Evolutionary conservation across 2,329 filamentous ascomycete genomes (phyloP).

Genomic region (Cladosporium sp.): DNA sequence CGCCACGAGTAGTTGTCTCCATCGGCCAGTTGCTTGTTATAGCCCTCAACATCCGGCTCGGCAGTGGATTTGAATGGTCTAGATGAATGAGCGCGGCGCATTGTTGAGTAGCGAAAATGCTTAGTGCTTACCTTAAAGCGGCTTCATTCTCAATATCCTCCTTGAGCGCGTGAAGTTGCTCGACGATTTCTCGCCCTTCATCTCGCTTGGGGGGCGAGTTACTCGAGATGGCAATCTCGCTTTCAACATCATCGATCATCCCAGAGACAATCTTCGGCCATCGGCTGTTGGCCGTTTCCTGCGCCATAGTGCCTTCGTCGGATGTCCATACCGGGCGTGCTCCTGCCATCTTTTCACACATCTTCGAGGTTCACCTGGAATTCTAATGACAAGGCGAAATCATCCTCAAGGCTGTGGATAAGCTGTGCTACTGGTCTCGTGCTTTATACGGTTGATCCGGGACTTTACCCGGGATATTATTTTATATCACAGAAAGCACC

Average conservation of each 20-base stretch:
- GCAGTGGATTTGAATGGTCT: slow-evolving; percentile 1
- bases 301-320: slow-evolving; percentile 15
- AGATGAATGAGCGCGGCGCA: background rate
- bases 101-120: background rate
- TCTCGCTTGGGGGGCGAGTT: background rate
- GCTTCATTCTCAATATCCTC: background rate
- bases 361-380: background rate
- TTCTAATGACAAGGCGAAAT: slow-evolving; percentile 1
- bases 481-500: background rate
- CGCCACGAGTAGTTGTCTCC: slow-evolving; percentile 77
- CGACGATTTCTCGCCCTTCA: slow-evolving; percentile 3
- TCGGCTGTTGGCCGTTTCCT: slow-evolving; percentile 12
- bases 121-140: slow-evolving; percentile 1
- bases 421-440: slow-evolving; percentile 2
- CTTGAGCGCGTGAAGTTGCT: slow-evolving; percentile 1
- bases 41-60: slow-evolving; percentile 65
- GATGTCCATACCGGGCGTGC: slow-evolving; percentile 15
- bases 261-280: slow-evolving; percentile 9
- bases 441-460: slow-evolving; percentile 3
- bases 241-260: slow-evolving; percentile 5
- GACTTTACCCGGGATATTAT: background rate
- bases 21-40: slow-evolving; percentile 79
- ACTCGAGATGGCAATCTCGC: background rate
- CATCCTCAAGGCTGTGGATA: background rate
- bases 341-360: slow-evolving; percentile 1